phyloP scores from a whole-genome alignment of 2,329 filamentous ascomycete species.

The Colletotrichum sp. region DNA sequence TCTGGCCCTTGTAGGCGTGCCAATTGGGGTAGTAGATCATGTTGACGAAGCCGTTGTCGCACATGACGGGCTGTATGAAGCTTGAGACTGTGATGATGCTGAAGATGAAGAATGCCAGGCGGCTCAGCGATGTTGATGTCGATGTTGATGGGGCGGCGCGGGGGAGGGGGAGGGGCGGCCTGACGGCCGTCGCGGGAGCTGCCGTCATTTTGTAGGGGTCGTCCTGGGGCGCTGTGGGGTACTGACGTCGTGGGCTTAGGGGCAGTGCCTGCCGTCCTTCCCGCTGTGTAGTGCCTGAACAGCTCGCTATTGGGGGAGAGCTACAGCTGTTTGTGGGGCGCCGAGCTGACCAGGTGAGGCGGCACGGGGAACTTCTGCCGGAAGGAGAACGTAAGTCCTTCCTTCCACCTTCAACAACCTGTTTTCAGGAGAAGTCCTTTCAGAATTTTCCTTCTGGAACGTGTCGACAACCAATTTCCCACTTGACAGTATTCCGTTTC shows the following conservation, averaged over 20 bases:
- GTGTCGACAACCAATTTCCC: neutral
- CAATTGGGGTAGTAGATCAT: slow-evolving; percentile 70
- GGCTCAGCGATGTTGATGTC: neutral
- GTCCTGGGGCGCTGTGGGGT: neutral
- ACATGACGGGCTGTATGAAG: slow-evolving; percentile 9
- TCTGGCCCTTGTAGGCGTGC: slow-evolving; percentile 64
- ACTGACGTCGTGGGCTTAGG: slow-evolving; percentile 3
- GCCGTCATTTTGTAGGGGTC: neutral
- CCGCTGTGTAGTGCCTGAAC: slow-evolving; percentile 6
- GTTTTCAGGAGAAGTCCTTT: neutral
- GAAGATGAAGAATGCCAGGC: neutral
- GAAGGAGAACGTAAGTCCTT: neutral
- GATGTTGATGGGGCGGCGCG: neutral
- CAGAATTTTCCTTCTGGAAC: neutral
- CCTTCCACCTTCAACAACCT: neutral
- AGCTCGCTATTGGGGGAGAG: slow-evolving; percentile 2
- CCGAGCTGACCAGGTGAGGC: neutral
- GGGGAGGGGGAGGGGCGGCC: neutral
- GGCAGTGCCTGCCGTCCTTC: slow-evolving; percentile 8
- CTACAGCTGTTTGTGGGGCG: neutral
- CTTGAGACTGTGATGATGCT: neutral
- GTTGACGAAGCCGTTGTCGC: slow-evolving; percentile 29
- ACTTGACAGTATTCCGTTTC: neutral
- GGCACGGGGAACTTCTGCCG: neutral
- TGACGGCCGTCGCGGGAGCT: neutral